Percentiles rank a stretch among this genome's conserved stretches.
These are phyloP conservation scores for Xanthoceras sorbifolium DNA, from an alignment of 345 rosid species.

Conservation along the genomic window DNA sequence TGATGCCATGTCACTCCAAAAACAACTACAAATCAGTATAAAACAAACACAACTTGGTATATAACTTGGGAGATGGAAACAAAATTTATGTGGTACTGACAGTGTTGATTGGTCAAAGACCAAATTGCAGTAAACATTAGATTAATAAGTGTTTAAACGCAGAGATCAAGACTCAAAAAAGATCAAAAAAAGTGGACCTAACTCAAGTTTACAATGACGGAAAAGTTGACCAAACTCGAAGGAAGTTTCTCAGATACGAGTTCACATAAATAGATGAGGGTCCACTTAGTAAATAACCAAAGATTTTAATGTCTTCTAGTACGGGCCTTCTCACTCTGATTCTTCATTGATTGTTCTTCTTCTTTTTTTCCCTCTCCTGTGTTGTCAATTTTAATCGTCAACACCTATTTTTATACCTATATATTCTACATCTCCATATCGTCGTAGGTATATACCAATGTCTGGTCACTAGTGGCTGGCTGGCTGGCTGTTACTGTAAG, in stretches of 20 bases:
- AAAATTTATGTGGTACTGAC: neutral
- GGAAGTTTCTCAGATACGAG: conserved; percentile 10
- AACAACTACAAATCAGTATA: neutral
- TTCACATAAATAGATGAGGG: conserved; percentile 15
- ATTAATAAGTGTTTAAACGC: neutral
- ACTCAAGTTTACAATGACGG: neutral
- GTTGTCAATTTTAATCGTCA: neutral
- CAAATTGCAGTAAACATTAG: neutral
- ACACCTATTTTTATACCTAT: neutral
- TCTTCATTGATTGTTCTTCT: neutral
- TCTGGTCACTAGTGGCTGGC: neutral
- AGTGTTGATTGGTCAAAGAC: neutral
- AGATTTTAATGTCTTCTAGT: neutral
- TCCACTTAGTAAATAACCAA: conserved; percentile 20
- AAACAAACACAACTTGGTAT: neutral
- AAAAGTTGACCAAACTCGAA: no score
- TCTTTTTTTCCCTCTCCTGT: neutral
- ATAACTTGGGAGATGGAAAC: neutral
- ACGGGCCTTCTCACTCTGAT: neutral
- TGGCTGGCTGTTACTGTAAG: no score
- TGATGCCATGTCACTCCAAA: neutral
- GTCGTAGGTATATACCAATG: no score
- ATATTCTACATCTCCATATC: neutral
- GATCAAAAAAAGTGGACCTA: neutral
- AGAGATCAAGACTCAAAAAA: neutral